Evolutionary conservation across 495 filamentous ascomycete species (phyloP), one percentile per base, ranked within the genome.

Genomic region (Staphylotrichum longicolle): DNA sequence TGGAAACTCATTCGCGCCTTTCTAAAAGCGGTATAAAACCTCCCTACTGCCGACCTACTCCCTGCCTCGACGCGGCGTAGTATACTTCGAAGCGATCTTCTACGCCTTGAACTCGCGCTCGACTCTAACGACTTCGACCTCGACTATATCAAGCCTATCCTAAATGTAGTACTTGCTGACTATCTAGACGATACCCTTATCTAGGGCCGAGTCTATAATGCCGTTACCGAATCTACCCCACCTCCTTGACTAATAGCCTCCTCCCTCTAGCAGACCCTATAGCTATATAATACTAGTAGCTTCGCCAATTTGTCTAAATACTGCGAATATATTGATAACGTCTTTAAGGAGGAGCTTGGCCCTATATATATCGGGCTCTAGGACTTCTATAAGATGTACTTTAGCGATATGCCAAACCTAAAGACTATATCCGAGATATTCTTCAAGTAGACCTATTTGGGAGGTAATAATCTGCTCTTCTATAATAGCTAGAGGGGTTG

Each of bases 371-470:
- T 44, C 41, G 41, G 14, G 6, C 41, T 44, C 41, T 11, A 11
- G 41, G 41, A 44, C 41, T 44, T 44, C 41, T 11, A 44, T 11
- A 44, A 44, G 41, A 76, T 69, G 39, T 80, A 66, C 63, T 79
- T 80, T 61, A 67, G 70, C 58, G 39, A 44, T 11, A 64, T 78
- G 42, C 53, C 61, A 66, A 68, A 63, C 60, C 72, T 77, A 44
- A n/a, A 73, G 53, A 58, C 62, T 7, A 66, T 66, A 46, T 70
- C 72, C 39, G 62, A 74, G 57, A 66, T 64, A 35, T 67, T 78
- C 53, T 77, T 78, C 61, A 62, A 72, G 51, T 69, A 69, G 54
- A n/a, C n/a, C n/a, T 80, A 72, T 50, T 66, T 37, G 32, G 68
- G 74, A 72, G 72, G 71, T 33, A 66, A 61, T 53, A 61, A 68